A percentile compares a stretch with the other conserved stretches of the same genome.
phyloP scores from a whole-genome alignment of 495 filamentous ascomycete species.

The Tuber microsphaerosporum region DNA sequence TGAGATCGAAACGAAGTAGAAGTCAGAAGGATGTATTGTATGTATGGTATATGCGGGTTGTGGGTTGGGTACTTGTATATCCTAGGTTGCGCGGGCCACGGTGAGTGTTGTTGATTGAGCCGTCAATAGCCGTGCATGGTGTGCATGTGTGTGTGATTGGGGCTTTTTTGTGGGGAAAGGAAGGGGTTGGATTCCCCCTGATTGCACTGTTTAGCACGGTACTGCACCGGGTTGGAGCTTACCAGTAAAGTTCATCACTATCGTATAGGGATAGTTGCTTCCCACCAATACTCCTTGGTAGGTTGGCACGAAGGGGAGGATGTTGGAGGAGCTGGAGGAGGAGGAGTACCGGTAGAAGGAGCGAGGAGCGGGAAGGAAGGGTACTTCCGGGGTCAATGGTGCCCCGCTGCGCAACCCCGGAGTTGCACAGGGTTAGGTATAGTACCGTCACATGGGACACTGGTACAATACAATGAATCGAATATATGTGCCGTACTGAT shows the following conservation, averaged over 20 bases:
- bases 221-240: neutral
- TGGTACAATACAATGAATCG: neutral
- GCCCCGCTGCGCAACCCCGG: neutral
- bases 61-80: conserved; percentile 38
- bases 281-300: neutral
- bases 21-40: conserved; percentile 4
- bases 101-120: neutral
- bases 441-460: neutral
- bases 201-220: neutral
- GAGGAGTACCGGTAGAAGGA: neutral
- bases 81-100: conserved; percentile 28
- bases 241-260: neutral
- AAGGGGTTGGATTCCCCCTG: neutral
- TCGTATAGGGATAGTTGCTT: neutral
- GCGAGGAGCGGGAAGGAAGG: neutral
- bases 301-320: neutral
- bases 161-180: neutral
- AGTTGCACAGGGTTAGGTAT: neutral
- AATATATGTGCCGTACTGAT: neutral
- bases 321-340: neutral
- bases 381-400: neutral
- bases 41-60: conserved; percentile 9
- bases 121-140: neutral
- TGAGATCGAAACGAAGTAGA: neutral
- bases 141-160: neutral